A percentile compares a stretch with the other conserved stretches of the same genome.
phyloP scores from a whole-genome alignment of 2,329 filamentous ascomycete species.

The Coniochaeta sp. region DNA sequence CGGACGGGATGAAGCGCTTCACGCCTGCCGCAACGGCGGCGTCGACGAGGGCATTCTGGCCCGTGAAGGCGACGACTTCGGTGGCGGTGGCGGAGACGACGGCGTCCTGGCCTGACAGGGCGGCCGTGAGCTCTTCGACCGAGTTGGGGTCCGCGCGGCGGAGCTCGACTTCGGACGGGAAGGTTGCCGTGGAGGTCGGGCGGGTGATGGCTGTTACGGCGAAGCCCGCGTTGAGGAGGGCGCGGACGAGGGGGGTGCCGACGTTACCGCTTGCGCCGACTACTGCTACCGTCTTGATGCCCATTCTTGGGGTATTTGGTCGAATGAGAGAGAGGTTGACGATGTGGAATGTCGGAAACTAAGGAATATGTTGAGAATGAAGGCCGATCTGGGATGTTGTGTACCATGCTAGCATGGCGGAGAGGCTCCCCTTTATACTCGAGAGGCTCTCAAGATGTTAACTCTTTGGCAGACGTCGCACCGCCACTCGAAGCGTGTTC shows the following conservation, averaged over 20 bases:
- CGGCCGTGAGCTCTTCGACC: constrained; percentile 32
- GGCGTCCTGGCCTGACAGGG: constrained; percentile 47
- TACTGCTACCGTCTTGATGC: constrained; percentile 26
- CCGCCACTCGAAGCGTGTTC: no score
- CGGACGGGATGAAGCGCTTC: constrained; percentile 49
- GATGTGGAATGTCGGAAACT: no score
- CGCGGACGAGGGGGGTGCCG: constrained; percentile 19
- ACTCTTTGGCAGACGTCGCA: no score
- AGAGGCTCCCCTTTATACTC: no score
- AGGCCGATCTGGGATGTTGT: no score
- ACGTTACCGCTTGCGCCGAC: constrained; percentile 27
- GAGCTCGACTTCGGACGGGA: constrained; percentile 31
- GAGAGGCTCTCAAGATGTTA: no score
- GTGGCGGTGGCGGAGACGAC: constrained; percentile 43
- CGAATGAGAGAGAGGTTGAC: no score
- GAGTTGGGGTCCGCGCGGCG: constrained; percentile 37
- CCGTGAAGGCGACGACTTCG: constrained; percentile 15
- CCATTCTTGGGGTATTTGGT: no score
- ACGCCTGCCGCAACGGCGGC: constrained; percentile 50
- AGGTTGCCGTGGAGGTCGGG: constrained; percentile 26
- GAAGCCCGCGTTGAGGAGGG: constrained; percentile 31
- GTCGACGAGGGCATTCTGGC: constrained; percentile 38
- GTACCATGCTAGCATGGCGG: no score
- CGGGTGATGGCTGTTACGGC: constrained; percentile 45
- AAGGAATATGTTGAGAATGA: no score